phyloP scores from a whole-genome alignment of 2,329 filamentous ascomycete genomes.

The Aspergillus sp. region DNA sequence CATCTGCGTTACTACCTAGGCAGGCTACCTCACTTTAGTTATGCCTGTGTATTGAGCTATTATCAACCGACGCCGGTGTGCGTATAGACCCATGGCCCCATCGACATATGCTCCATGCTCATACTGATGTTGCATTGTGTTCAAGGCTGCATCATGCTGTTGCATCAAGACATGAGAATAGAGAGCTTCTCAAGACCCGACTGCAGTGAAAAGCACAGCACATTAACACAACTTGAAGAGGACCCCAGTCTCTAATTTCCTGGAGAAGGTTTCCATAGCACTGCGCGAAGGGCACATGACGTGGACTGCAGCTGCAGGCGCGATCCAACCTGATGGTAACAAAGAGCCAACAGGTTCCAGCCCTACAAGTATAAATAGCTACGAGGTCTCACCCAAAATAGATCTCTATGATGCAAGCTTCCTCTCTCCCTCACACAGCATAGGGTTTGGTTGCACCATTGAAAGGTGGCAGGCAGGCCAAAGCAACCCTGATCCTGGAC shows the following conservation, averaged over 20 bases:
- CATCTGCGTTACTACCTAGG: too few species aligned
- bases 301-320: not conserved
- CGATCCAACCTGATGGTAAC: not conserved
- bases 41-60: too few species aligned
- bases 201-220: not conserved
- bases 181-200: not conserved
- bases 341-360: not conserved
- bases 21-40: too few species aligned
- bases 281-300: not conserved
- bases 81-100: too few species aligned
- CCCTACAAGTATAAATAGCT: slow-evolving; percentile 8
- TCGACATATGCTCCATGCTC: too few species aligned
- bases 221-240: not conserved
- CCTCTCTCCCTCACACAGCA: not conserved
- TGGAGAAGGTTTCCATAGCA: not conserved
- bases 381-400: slow-evolving; percentile 1
- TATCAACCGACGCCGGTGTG: too few species aligned
- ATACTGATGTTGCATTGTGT: not conserved
- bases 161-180: not conserved
- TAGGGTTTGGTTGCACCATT: not conserved
- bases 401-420: not conserved
- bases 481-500: not conserved
- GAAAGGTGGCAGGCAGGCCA: not conserved
- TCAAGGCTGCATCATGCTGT: not conserved
- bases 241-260: not conserved